Conservation (phyloP, 352 stramenopile species). For the Globisporangium splendens region DNA sequence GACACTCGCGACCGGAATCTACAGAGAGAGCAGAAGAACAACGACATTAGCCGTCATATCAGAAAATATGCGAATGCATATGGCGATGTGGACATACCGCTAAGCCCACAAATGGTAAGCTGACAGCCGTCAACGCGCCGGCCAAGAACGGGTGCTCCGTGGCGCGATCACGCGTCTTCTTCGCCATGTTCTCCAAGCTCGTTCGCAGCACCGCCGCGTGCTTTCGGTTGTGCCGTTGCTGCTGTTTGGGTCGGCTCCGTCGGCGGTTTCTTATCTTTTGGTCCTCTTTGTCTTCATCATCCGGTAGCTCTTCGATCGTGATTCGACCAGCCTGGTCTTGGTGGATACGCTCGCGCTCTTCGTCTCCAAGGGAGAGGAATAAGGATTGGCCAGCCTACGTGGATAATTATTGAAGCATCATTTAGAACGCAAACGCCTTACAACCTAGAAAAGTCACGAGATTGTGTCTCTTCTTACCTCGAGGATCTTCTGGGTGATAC, state of each 20-base stretch:
- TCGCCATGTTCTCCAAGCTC: constrained; percentile 44
- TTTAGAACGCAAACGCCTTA: too few species aligned
- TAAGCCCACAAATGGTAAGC: constrained; percentile 78
- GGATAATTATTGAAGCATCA: too few species aligned
- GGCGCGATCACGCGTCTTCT: constrained; percentile 33
- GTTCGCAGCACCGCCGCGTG: constrained; percentile 38
- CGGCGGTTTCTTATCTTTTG: constrained; percentile 7
- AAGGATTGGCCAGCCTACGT: constrained; percentile 40
- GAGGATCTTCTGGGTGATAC: constrained; percentile 70
- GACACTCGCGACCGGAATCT: constrained; percentile 74
- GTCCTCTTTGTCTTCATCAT: constrained; percentile 20
- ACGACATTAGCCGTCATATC: background rate
- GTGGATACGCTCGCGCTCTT: constrained; percentile 37
- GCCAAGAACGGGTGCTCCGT: constrained; percentile 58
- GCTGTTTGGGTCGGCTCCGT: constrained; percentile 11
- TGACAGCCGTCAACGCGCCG: constrained; percentile 48
- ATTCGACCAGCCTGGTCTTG: constrained; percentile 50
- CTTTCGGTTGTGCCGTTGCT: constrained; percentile 25
- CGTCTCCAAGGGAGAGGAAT: constrained; percentile 70
- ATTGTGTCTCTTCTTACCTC: constrained; percentile 15
- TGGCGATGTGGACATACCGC: constrained; percentile 31
- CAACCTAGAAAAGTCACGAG: too few species aligned
- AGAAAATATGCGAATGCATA: background rate
- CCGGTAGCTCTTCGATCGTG: constrained; percentile 63
- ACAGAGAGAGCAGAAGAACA: background rate